Evolutionary conservation across 2,329 filamentous ascomycete genomes (phyloP).

Genomic region (Hypoxylon sp.): DNA sequence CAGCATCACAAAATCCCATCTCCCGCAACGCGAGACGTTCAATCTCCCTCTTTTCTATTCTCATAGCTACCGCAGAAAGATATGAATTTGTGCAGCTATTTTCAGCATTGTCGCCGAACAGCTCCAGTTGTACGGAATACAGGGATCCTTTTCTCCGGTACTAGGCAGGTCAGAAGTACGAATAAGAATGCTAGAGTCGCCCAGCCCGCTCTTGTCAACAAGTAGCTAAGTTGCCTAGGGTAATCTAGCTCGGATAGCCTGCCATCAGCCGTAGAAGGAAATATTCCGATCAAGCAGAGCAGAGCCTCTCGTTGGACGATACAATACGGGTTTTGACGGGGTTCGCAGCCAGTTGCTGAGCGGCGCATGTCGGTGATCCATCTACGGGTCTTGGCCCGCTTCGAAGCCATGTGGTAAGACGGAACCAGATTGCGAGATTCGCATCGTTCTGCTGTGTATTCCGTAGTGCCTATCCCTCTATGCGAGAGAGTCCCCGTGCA

Average conservation of each 20-base stretch:
- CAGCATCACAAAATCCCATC: conserved; percentile 10
- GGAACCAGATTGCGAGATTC: conserved; percentile 8
- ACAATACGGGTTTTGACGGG: conserved; percentile 31
- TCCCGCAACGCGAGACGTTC: conserved; percentile 19
- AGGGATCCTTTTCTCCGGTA: conserved; percentile 8
- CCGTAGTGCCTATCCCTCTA: too few species aligned
- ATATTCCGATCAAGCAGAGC: conserved; percentile 28
- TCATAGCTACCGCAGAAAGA: neutral
- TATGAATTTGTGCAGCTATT: conserved; percentile 13
- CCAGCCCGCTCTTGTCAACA: conserved; percentile 35
- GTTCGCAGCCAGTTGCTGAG: conserved; percentile 23
- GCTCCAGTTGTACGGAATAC: conserved; percentile 4
- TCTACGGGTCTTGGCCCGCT: conserved; percentile 27
- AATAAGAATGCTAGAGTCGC: neutral
- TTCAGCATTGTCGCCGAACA: conserved; percentile 23
- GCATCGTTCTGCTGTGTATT: neutral
- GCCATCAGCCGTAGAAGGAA: conserved; percentile 38
- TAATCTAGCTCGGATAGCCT: conserved; percentile 27
- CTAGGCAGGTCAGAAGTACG: conserved; percentile 1
- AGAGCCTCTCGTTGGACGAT: conserved; percentile 36
- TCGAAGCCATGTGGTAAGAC: conserved; percentile 27
- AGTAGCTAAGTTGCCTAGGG: neutral
- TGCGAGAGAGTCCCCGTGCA: neutral
- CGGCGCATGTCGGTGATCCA: conserved; percentile 24
- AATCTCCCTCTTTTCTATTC: conserved; percentile 21